These are phyloP conservation scores for Serendipita sp. DNA, from an alignment of 768 basidiomycete species.

Conservation along the genomic window DNA sequence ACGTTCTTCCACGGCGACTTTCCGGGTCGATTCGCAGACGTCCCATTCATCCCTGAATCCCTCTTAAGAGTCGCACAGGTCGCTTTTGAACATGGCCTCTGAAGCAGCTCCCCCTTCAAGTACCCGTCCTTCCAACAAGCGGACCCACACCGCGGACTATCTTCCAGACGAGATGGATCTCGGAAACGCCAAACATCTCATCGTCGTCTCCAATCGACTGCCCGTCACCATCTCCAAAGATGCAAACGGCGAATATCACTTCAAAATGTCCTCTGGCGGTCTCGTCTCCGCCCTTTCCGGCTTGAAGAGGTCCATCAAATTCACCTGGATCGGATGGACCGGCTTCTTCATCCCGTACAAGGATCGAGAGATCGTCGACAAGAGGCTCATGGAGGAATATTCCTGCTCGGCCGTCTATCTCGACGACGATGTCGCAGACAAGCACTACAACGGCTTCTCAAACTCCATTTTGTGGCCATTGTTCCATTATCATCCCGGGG, in stretches of 20 bases:
- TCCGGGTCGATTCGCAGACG: not conserved
- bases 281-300: conserved; percentile 94
- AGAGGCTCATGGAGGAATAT: conserved; percentile 85
- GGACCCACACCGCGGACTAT: not conserved
- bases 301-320: conserved; percentile 95
- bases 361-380: conserved; percentile 83
- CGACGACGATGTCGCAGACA: conserved; percentile 95
- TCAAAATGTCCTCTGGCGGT: conserved; percentile 98
- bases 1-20: conserved; percentile 2
- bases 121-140: not conserved
- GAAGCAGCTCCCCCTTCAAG: not conserved
- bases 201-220: conserved; percentile 91
- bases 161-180: conserved; percentile 25
- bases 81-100: not conserved
- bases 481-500: conserved; percentile 98
- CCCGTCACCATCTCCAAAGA: conserved; percentile 95
- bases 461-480: conserved; percentile 99
- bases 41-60: not conserved
- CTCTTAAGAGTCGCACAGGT: not conserved
- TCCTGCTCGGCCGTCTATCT: conserved; percentile 97
- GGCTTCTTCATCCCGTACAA: conserved; percentile 87
- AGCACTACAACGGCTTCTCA: conserved; percentile 96
- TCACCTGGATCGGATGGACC: conserved; percentile 97
- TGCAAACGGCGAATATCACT: conserved; percentile 83
- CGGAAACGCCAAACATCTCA: conserved; percentile 51